phyloP scores from a whole-genome alignment of 2,329 filamentous ascomycete species.

The Trichoderma brevicompactum region DNA sequence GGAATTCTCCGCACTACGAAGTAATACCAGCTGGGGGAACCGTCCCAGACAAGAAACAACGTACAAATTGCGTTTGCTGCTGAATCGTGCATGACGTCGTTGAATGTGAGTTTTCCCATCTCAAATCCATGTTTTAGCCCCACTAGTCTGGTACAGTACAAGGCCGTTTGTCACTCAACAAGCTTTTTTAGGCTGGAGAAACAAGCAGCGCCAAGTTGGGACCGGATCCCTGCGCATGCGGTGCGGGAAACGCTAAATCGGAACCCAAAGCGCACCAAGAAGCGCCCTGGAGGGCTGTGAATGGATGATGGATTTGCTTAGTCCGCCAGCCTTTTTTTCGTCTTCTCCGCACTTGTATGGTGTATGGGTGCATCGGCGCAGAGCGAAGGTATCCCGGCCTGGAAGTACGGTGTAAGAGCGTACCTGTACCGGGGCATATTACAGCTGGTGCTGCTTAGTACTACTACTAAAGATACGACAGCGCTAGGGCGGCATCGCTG shows the following conservation, averaged over 20 bases:
- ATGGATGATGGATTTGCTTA: not conserved
- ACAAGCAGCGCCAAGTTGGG: not conserved
- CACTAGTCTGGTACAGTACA: too few species aligned
- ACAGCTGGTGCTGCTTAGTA: too few species aligned
- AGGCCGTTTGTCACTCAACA: not conserved
- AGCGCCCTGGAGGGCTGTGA: not conserved
- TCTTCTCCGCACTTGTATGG: not conserved
- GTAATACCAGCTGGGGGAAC: too few species aligned
- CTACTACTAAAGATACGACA: too few species aligned
- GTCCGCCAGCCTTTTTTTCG: too few species aligned
- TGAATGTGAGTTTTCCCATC: not conserved
- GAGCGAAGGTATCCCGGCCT: too few species aligned
- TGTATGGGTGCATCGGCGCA: too few species aligned
- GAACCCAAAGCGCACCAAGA: not conserved
- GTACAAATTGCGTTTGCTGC: not conserved
- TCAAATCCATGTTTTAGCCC: too few species aligned
- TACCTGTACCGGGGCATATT: not conserved
- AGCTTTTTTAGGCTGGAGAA: slow-evolving; percentile 22
- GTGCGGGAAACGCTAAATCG: slow-evolving; percentile 1
- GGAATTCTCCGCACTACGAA: too few species aligned
- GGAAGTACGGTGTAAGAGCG: too few species aligned
- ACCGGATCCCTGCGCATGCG: not conserved
- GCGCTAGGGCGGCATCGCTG: not conserved
- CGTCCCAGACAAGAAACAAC: not conserved
- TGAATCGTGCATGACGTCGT: slow-evolving; percentile 21